Conservation (phyloP, 148 eudicot genomes). For the Vaccinium corymbosum region DNA sequence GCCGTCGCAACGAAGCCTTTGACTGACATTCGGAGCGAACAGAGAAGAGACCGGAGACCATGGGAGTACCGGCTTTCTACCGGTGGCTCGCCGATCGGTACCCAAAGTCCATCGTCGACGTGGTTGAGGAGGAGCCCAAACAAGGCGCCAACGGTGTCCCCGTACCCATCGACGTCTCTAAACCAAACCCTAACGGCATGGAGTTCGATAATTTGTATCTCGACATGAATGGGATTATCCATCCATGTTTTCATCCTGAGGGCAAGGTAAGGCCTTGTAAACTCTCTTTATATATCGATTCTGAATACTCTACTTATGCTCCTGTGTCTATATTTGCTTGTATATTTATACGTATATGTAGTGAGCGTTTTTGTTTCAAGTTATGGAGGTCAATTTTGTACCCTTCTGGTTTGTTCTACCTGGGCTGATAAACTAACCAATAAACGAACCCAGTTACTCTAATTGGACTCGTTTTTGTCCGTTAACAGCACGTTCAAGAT, state of each 20-base stretch:
- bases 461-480: too few species aligned
- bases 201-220: slow-evolving; percentile 81
- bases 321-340: background rate
- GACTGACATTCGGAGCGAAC: background rate
- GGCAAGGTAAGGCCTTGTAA: slow-evolving; percentile 43
- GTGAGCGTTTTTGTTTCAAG: background rate
- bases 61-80: slow-evolving; percentile 97
- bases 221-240: slow-evolving; percentile 95
- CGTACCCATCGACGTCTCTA: slow-evolving; percentile 46
- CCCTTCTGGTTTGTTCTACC: too few species aligned
- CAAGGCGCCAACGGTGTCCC: slow-evolving; percentile 33
- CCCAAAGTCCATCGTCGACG: slow-evolving; percentile 62
- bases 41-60: slow-evolving; percentile 6
- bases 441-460: too few species aligned
- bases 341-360: background rate
- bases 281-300: background rate
- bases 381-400: background rate
- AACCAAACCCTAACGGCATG: slow-evolving; percentile 78
- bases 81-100: slow-evolving; percentile 90
- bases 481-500: too few species aligned
- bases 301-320: background rate
- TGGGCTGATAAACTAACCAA: too few species aligned
- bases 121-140: slow-evolving; percentile 63
- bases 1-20: background rate
- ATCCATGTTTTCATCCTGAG: slow-evolving; percentile 93